phyloP scores from a whole-genome alignment of 2,329 filamentous ascomycete genomes.

The Epichloe festucae region DNA sequence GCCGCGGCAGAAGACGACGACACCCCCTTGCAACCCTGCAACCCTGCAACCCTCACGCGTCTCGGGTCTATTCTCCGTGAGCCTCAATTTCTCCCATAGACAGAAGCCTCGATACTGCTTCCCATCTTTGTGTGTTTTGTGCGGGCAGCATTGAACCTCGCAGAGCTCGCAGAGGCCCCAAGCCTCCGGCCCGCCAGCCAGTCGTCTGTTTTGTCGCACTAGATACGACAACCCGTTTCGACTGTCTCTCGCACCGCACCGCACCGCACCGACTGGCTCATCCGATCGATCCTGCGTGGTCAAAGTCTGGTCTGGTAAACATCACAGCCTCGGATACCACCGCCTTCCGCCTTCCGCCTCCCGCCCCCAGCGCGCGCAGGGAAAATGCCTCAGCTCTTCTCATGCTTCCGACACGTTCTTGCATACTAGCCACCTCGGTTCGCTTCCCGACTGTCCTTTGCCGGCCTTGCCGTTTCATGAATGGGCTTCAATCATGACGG shows the following conservation, averaged over 20 bases:
- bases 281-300: background rate
- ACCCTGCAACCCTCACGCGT: constrained; percentile 15
- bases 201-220: background rate
- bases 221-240: background rate
- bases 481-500: constrained; percentile 32
- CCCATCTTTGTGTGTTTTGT: background rate
- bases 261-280: background rate
- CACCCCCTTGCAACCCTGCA: constrained; percentile 3
- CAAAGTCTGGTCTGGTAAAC: constrained; percentile 1
- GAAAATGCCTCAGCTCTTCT: constrained; percentile 7
- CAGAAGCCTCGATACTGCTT: background rate
- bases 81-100: constrained; percentile 2
- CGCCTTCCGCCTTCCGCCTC: background rate
- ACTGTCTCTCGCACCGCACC: background rate
- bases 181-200: background rate
- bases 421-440: background rate
- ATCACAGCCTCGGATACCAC: background rate
- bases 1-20: constrained; percentile 14
- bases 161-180: background rate
- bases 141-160: background rate
- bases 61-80: constrained; percentile 5
- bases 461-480: constrained; percentile 16
- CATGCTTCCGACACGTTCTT: constrained; percentile 4
- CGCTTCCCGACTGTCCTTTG: background rate
- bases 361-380: background rate